Base-by-base conservation (phyloP, 805 yeast genomes). In the Candida ovalis region DNA sequence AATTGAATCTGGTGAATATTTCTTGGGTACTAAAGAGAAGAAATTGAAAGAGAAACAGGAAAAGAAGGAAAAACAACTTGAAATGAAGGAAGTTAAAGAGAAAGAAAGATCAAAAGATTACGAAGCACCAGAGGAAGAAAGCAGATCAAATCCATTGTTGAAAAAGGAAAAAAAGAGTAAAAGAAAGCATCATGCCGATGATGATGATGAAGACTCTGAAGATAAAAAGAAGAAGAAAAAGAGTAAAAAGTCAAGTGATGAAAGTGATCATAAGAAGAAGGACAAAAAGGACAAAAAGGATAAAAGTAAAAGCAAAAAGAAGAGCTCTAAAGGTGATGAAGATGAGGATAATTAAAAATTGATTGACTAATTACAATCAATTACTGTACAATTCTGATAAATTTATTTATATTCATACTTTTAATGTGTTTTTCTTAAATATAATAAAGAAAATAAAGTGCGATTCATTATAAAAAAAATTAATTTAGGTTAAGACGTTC, bases 1-100 rank as follows among this genome's bases (percentile, higher is more conserved):
- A 73, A 90, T 94, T 69, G 99, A 94, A 70, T 84, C 95, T 74
- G 99, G 99, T 80, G 99, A 94, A 69, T 94, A 89, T 72, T 94
- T 94, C 81, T 76, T 94, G 72, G 87, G 89, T 51, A 86, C 88
- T 73, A 80, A 75, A 60, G 96, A 91, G 61, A 89, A 88, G 74
- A 84, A 80, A 51, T 71, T 74, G 56, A 83, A 80, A 67, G 81
- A 82, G 55, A 72, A 84, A 52, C 84, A 82, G 48, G 91, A 86
- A 61, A 88, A 89, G 77, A 79, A 82, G 54, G 88, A 82, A 46
- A 81, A 86, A 59, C 95, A 91, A 64, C 84, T 77, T 45, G 88
- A 81, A 55, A 80, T 78, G 57, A 81, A 84, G 56, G 80, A 74
- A 48, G 77, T 73, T 48, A 84, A 79, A 64, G 83, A 84, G 55